Conservation (phyloP, 2,329 filamentous ascomycete species). For the Fusarium nurragi region DNA sequence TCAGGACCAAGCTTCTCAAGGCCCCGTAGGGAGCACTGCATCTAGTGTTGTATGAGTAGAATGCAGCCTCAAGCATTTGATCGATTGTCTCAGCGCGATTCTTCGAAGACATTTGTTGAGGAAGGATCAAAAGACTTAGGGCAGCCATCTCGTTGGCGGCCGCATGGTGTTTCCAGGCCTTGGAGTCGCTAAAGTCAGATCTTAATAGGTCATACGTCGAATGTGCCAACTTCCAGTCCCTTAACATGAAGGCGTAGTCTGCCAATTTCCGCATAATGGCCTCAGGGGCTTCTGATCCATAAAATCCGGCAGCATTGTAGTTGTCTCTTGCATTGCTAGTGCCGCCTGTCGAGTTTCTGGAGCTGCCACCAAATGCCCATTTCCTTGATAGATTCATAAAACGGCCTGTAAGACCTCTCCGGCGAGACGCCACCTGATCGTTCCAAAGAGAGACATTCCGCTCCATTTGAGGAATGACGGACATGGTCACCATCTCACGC, state of each 20-base stretch:
- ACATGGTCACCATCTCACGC: constrained; percentile 94
- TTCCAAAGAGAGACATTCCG: constrained; percentile 92
- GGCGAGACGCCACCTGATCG: constrained; percentile 90
- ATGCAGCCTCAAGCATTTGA: constrained; percentile 86
- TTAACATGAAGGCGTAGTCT: constrained; percentile 95
- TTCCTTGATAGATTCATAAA: constrained; percentile 94
- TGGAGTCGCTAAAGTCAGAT: constrained; percentile 91
- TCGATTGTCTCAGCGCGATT: constrained; percentile 83
- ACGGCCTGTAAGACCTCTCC: constrained; percentile 88
- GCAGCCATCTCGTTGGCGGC: constrained; percentile 96
- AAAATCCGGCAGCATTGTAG: constrained; percentile 85
- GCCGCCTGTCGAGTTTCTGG: constrained; percentile 67
- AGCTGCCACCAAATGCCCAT: constrained; percentile 81
- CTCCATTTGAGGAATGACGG: constrained; percentile 96
- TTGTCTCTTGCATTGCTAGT: constrained; percentile 67
- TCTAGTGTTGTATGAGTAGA: constrained; percentile 90
- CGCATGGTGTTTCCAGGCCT: constrained; percentile 96
- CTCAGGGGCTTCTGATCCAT: constrained; percentile 84
- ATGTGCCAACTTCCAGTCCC: constrained; percentile 93
- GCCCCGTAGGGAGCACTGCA: constrained; percentile 83
- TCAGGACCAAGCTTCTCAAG: constrained; percentile 77
- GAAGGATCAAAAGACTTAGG: constrained; percentile 81
- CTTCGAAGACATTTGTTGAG: constrained; percentile 76
- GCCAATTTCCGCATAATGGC: constrained; percentile 92
- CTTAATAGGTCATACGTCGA: constrained; percentile 91